These are phyloP conservation scores for Plasmodium knowlesi DNA, from an alignment of 169 alveolate species.

Conservation along the genomic window DNA sequence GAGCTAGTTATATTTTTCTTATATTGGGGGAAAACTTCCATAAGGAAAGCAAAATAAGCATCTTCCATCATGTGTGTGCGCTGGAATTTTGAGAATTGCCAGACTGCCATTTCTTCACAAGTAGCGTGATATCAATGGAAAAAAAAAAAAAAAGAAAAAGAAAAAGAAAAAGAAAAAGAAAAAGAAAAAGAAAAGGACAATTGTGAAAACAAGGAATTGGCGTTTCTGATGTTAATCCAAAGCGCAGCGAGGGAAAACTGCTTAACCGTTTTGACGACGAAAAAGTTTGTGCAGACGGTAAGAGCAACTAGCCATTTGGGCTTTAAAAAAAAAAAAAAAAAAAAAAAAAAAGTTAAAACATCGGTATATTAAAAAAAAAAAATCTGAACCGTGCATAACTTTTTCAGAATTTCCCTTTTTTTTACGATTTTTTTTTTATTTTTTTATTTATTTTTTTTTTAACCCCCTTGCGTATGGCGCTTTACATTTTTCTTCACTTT, in stretches of 20 bases:
- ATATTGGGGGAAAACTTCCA: not conserved
- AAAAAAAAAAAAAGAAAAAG: not conserved
- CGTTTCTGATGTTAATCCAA: not conserved
- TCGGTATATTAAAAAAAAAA: not conserved
- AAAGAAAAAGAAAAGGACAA: not conserved
- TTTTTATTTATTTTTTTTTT: not conserved
- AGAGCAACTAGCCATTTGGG: not conserved
- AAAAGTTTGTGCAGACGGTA: not conserved
- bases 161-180: not conserved
- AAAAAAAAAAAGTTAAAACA: not conserved
- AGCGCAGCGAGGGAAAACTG: not conserved
- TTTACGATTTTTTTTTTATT: not conserved
- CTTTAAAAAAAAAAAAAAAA: constrained; percentile 20
- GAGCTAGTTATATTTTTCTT: not conserved
- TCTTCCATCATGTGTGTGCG: not conserved
- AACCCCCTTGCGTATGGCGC: not conserved
- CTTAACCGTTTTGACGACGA: not conserved
- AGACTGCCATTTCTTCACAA: not conserved
- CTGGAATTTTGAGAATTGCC: not conserved
- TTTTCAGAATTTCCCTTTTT: not conserved
- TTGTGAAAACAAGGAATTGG: not conserved
- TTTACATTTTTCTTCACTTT: not conserved
- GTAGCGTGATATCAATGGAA: not conserved
- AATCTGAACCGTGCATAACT: constrained; percentile 4
- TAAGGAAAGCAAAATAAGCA: not conserved